Evolutionary conservation across 1,284 basidiomycete species (phyloP).

Genomic region (Ustilago esculenta): DNA sequence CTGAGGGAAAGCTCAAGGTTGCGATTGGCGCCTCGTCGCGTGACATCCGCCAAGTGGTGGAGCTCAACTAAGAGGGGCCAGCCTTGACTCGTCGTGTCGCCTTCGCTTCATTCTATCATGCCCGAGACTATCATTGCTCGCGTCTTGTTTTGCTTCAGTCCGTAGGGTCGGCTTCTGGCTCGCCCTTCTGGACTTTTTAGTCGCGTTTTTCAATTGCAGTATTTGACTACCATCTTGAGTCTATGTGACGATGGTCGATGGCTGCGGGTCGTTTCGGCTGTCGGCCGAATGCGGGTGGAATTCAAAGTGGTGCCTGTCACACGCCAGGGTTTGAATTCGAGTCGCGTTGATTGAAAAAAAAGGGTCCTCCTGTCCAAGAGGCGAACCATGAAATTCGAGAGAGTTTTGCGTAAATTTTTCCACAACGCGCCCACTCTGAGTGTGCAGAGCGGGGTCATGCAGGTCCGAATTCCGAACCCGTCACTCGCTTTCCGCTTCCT

Average conservation of each 20-base stretch:
- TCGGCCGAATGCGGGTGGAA: no score
- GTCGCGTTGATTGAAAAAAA: conserved; percentile 2
- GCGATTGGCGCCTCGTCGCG: conserved; percentile 51
- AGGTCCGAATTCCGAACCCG: conserved; percentile 18
- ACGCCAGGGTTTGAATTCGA: no score
- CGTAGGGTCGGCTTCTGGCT: conserved; percentile 6
- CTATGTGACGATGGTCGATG: no score
- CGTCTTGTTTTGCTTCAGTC: neutral
- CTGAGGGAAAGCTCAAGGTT: conserved; percentile 45
- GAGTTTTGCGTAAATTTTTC: conserved; percentile 13
- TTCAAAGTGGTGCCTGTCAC: no score
- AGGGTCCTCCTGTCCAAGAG: conserved; percentile 6
- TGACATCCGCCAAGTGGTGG: conserved; percentile 48
- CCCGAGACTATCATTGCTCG: neutral
- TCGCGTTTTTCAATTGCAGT: neutral
- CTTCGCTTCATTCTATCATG: neutral
- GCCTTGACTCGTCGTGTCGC: neutral
- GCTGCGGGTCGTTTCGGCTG: neutral
- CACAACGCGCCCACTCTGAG: neutral
- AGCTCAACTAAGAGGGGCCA: conserved; percentile 13
- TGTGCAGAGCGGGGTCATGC: conserved; percentile 13
- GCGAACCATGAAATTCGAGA: no score
- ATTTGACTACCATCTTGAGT: no score
- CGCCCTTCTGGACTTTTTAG: conserved; percentile 8
- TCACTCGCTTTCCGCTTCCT: neutral